Evolutionary conservation across 2,329 filamentous ascomycete species (phyloP), one percentile per base, ranked within the genome.

Genomic region (Colletotrichum tamarilloi): DNA sequence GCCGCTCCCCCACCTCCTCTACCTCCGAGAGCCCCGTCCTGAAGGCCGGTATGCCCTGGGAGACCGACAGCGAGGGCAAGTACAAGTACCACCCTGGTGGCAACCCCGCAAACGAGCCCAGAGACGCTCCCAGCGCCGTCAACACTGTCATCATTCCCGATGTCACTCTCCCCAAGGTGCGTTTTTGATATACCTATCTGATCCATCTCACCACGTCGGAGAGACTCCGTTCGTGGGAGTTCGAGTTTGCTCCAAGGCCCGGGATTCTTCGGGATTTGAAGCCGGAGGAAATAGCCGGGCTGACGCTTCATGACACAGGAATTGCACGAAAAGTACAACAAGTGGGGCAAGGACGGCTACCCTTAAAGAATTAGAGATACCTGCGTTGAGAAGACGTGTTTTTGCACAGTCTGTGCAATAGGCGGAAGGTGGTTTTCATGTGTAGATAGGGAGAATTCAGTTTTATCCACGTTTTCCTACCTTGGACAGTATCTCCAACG

Each of bases 321-420:
- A 80, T 91, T 98, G 76, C 97, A 99, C 87, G 97, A 99, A 79
- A 93, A 93, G 87, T 98, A 93, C 92, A 99, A 99, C 94, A 99
- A 99, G 90, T 98, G 94, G 92, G 97, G 97, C 85, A 98, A 98
- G 92, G 97, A 98, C 78, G 95, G 95, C 78, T 98, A 93, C 86
- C 84, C 84, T 78, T 94, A 87, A 82, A 81, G 64, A 56, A 52
- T 28, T 62, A 62, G 60, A 64, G 71, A 70, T 62, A 70, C 62
- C 62, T 63, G 60, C 53, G 49, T 62, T 70, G 60, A 66, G 60
- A 62, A 69, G 26, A 58, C 24, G 55, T n/a, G 46, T 53, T 53
- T 59, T 42, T 30, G 55, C 60, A 56, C 71, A 42, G 70, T 49
- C 19, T 42, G 56, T 65, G 67, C 67, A 69, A 30, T 30, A 56